A percentile compares a stretch with the other conserved stretches of the same genome.
phyloP scores from a whole-genome alignment of 2,329 filamentous ascomycete genomes.

The Colletotrichum navitas region DNA sequence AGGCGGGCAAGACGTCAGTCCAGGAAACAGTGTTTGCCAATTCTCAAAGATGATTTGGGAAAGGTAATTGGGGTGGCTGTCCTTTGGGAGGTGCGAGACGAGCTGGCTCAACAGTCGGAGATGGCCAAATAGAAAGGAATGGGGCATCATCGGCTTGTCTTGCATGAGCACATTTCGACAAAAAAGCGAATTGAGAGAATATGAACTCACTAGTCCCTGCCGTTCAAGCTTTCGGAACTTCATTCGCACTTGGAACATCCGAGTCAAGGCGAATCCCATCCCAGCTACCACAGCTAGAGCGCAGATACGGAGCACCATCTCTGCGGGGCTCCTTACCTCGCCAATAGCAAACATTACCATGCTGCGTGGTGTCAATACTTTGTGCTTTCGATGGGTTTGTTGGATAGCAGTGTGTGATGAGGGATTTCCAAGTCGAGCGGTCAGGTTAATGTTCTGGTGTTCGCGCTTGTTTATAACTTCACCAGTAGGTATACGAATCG shows the following conservation, averaged over 20 bases:
- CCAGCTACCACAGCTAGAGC: constrained; percentile 3
- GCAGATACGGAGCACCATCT: not conserved
- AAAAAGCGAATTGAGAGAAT: not conserved
- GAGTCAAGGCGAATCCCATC: constrained; percentile 2
- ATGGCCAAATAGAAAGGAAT: constrained; percentile 35
- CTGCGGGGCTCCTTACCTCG: not conserved
- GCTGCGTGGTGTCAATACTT: not conserved
- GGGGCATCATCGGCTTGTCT: constrained; percentile 33
- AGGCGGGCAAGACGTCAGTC: constrained; percentile 47
- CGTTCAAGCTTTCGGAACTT: constrained; percentile 13
- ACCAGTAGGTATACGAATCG: not conserved
- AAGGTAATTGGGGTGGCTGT: constrained; percentile 27
- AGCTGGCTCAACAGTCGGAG: constrained; percentile 24
- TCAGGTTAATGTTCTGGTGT: not conserved
- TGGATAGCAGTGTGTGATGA: not conserved
- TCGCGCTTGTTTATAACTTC: not conserved
- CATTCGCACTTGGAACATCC: constrained; percentile 20
- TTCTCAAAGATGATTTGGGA: constrained; percentile 31
- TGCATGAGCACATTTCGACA: not conserved
- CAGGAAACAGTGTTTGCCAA: constrained; percentile 29
- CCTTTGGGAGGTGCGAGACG: constrained; percentile 15
- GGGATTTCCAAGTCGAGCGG: not conserved
- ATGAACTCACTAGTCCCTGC: constrained; percentile 23
- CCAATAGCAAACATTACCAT: not conserved
- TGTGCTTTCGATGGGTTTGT: accelerated